phyloP scores from a whole-genome alignment of 2,329 filamentous ascomycete genomes.

The Colletotrichum sp. region DNA sequence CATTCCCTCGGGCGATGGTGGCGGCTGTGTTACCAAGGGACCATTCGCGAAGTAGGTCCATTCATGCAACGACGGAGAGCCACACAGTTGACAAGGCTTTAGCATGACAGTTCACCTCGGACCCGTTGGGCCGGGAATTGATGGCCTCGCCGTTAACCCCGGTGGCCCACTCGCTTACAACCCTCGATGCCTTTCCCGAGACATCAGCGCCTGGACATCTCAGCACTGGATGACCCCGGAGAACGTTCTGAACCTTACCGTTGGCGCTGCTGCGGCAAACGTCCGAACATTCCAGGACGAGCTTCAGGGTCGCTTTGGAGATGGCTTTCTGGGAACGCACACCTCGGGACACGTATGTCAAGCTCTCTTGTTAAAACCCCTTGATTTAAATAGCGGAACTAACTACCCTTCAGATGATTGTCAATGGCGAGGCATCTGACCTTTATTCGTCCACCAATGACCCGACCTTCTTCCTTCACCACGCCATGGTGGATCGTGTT shows the following conservation, averaged over 20 bases:
- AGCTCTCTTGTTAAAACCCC: not conserved
- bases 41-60: constrained; percentile 52
- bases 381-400: rapidly evolving
- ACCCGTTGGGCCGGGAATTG: constrained; percentile 25
- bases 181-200: constrained; percentile 34
- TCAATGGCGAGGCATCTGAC: constrained; percentile 31
- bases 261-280: constrained; percentile 26
- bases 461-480: constrained; percentile 29
- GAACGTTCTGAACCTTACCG: constrained; percentile 25
- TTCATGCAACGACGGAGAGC: not conserved
- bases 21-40: constrained; percentile 50
- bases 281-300: constrained; percentile 38
- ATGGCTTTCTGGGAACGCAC: constrained; percentile 28
- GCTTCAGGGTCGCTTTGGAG: constrained; percentile 32
- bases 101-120: constrained; percentile 33
- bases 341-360: constrained; percentile 30
- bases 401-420: not conserved
- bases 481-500: constrained; percentile 28
- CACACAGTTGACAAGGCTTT: not conserved
- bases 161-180: constrained; percentile 24
- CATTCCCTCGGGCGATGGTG: constrained; percentile 38
- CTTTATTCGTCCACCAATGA: constrained; percentile 29
- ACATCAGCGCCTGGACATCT: constrained; percentile 25
- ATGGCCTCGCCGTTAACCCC: constrained; percentile 26
- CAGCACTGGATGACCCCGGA: constrained; percentile 23